A percentile compares a stretch with the other conserved stretches of the same genome.
Evolutionary conservation across 352 stramenopile genomes (phyloP).

Genomic region (Phytophthora pisi): DNA sequence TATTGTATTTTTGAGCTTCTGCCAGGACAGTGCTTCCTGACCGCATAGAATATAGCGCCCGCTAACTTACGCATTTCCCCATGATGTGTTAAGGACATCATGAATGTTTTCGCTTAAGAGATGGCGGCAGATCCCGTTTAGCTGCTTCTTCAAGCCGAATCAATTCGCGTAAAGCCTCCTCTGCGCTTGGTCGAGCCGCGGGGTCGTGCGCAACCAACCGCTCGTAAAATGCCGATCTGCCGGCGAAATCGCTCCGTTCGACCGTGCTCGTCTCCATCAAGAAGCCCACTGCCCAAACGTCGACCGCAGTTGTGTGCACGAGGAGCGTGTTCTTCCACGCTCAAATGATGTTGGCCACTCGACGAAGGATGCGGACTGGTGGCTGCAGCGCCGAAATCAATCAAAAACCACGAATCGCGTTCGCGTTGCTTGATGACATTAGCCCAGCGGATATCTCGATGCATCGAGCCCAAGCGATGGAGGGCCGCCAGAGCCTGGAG

Average conservation of each 20-base stretch:
- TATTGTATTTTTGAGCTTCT: constrained; percentile 22
- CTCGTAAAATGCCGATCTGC: constrained; percentile 10
- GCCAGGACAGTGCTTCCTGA: constrained; percentile 10
- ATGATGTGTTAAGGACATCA: no score
- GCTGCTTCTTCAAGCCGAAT: background rate
- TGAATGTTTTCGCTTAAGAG: no score
- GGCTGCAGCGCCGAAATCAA: constrained; percentile 16
- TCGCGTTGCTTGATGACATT: constrained; percentile 10
- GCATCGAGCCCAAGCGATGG: constrained; percentile 19
- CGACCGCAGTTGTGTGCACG: constrained; percentile 24
- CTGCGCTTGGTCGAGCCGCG: constrained; percentile 17
- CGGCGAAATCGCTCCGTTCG: constrained; percentile 10
- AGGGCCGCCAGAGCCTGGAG: constrained; percentile 18
- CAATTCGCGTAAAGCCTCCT: constrained; percentile 10
- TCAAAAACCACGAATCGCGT: constrained; percentile 18
- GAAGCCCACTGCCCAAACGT: constrained; percentile 28
- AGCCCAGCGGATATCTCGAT: constrained; percentile 25
- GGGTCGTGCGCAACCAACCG: constrained; percentile 15
- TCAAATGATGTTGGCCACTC: constrained; percentile 17
- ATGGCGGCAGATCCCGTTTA: background rate
- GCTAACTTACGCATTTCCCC: constrained; percentile 12
- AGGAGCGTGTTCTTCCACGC: constrained; percentile 19
- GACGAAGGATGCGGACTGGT: constrained; percentile 18
- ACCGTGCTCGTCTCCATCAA: constrained; percentile 29
- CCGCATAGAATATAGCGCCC: constrained; percentile 22